phyloP scores from a whole-genome alignment of 768 basidiomycete genomes.

The Boletus pseudo-olivaceus region DNA sequence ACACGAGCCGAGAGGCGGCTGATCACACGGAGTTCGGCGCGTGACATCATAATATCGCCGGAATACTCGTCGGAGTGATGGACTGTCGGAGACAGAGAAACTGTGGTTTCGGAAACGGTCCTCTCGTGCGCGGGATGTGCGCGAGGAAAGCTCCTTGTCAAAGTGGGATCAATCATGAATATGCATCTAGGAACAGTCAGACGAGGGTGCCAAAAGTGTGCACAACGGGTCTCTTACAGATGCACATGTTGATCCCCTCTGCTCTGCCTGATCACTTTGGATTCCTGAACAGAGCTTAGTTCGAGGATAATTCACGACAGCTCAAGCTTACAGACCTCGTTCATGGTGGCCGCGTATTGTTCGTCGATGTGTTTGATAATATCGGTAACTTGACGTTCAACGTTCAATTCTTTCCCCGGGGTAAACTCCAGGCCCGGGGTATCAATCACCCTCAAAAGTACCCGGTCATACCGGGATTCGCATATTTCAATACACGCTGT shows the following conservation, averaged over 20 bases:
- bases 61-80: constrained; percentile 48
- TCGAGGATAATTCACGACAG: neutral
- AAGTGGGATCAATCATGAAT: constrained; percentile 81
- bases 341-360: constrained; percentile 84
- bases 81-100: constrained; percentile 47
- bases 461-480: constrained; percentile 78
- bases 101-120: constrained; percentile 64
- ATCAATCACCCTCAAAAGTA: constrained; percentile 78
- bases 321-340: constrained; percentile 49
- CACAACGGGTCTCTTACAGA: constrained; percentile 48
- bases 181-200: constrained; percentile 55
- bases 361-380: constrained; percentile 77
- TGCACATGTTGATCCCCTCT: constrained; percentile 90
- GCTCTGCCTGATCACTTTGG: constrained; percentile 82
- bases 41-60: constrained; percentile 61
- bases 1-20: constrained; percentile 67
- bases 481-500: constrained; percentile 76
- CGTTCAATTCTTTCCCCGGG: constrained; percentile 66
- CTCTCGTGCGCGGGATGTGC: constrained; percentile 47
- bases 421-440: constrained; percentile 82
- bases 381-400: constrained; percentile 73
- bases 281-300: constrained; percentile 53
- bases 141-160: constrained; percentile 50
- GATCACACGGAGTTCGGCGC: constrained; percentile 76
- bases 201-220: neutral